Evolutionary conservation across 2,329 filamentous ascomycete species (phyloP), one percentile per base, ranked within the genome.

Genomic region (Xylaria sp.): DNA sequence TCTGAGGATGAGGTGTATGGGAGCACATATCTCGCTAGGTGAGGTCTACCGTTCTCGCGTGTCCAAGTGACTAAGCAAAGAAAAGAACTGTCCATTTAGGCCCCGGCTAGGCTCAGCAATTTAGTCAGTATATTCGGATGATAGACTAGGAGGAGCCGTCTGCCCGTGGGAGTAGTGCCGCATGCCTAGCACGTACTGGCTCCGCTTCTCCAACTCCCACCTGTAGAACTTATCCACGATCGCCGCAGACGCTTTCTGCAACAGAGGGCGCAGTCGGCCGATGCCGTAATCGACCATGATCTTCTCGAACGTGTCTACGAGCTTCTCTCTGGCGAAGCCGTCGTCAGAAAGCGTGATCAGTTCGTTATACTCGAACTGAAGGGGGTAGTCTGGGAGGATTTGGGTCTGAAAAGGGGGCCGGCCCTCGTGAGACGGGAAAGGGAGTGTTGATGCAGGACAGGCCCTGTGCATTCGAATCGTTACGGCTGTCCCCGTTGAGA

Each of bases 201-300:
- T 41, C n/a, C 52, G 31, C 13, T 25, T 39, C 28, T 51, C n/a
- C 18, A 20, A 3, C 31, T 64, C 31, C 54, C 54, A 64, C 8
- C 39, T 58, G 18, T 25, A 39, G 43, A 60, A 60, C 18, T 66
- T 66, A 3, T 2, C 36, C 23, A 36, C 25, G 48, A 66, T 66
- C 28, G 33, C n/a, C 25, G 1, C 13, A 36, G 63, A 56, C 15
- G 56, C 63, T n/a, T 61, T 12, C 56, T 54, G 46, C 28, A 66
- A 33, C 51, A 66, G 56, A 54, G 56, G 56, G 33, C 51, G 56
- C 48, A 66, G 56, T 23, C 25, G 25, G 18, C 63, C 63, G 18
- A 66, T 36, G 63, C 63, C 56, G 25, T 66, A 66, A 20, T 61
- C 63, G 48, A 61, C 48, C 57, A 61, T 66, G 33, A 66, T 66